Evolutionary conservation across 2,329 filamentous ascomycete species (phyloP), one percentile per base, ranked within the genome.

Genomic region (Tolypocladium nubicola): DNA sequence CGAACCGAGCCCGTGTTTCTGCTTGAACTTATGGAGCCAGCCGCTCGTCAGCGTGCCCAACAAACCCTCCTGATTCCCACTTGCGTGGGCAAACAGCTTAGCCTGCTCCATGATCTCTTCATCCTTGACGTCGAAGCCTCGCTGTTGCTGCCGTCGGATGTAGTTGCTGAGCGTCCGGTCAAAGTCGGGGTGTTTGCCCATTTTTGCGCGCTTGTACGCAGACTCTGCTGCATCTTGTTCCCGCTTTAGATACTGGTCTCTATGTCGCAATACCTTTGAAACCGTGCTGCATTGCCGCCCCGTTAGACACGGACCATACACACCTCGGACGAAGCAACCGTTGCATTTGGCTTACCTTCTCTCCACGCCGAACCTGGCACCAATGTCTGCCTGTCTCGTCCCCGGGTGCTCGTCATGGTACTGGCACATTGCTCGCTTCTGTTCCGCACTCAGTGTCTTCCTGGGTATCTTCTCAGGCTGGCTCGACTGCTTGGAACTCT

Each of bases 21-120:
- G 84, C 76, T 97, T 96, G 78, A 97, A 97, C 69, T 94, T 95
- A 67, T 96, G 90, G 39, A 97, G 79, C 92, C 93, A 97, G 63
- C 79, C 85, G 37, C 83, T 77, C 63, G 83, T 94, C 62, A 90
- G 82, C 53, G 82, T 82, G 65, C 87, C 89, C 57, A 87, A 72
- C 54, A 89, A 83, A 61, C 80, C 84, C 56, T 96, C 90, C 4
- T 85, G 82, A 58, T 85, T 84, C 33, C 84, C 72, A 47, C 74
- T 85, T 39, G 86, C 87, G 45, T 82, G 85, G 14, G 89, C 87
- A 70, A 97, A 97, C 61, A 90, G 86, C 54, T 81, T 81, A 1
- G 90, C 90, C 71, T 95, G 91, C 62, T 95, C 88, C 67, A 87
- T 83, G 65, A 97, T 93, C 63, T 89, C 84, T n/a, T 85, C 82